Conservation (phyloP, 2,329 filamentous ascomycete species). For the Aspergillus floridensis region DNA sequence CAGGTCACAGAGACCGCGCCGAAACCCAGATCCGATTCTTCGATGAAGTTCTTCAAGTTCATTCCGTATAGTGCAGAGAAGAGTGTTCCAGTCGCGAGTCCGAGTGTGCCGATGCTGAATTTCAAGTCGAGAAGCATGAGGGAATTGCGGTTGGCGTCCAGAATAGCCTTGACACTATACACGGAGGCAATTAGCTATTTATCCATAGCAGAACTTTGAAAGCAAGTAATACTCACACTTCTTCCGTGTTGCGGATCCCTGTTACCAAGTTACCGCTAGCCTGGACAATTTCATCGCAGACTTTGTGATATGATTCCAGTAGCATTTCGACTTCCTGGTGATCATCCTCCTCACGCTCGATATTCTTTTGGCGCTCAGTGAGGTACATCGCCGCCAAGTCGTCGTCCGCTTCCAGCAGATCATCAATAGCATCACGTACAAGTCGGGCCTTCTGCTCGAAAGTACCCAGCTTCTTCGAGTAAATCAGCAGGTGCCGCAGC, state of each 20-base stretch:
- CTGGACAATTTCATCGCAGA: conserved; percentile 97
- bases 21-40: conserved; percentile 89
- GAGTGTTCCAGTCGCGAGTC: conserved; percentile 92
- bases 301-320: conserved; percentile 94
- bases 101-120: conserved; percentile 90
- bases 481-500: conserved; percentile 81
- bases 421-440: conserved; percentile 90
- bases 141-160: conserved; percentile 96
- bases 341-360: conserved; percentile 72
- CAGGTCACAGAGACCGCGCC: conserved; percentile 69
- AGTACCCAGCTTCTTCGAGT: conserved; percentile 91
- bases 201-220: not conserved
- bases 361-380: conserved; percentile 77
- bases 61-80: conserved; percentile 99
- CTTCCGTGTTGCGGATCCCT: conserved; percentile 95
- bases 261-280: conserved; percentile 89
- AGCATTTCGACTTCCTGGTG: conserved; percentile 97
- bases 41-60: conserved; percentile 98
- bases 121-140: conserved; percentile 97
- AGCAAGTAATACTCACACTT: conserved; percentile 67
- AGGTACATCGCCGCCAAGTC: conserved; percentile 94
- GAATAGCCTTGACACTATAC: conserved; percentile 82
- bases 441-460: conserved; percentile 97
- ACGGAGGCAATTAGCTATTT: conserved; percentile 15
- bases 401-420: conserved; percentile 92